Percentiles rank a stretch among this genome's conserved stretches.
These are phyloP conservation scores for Chaetomium cochliodes DNA, from an alignment of 495 filamentous ascomycete species.

Conservation along the genomic window DNA sequence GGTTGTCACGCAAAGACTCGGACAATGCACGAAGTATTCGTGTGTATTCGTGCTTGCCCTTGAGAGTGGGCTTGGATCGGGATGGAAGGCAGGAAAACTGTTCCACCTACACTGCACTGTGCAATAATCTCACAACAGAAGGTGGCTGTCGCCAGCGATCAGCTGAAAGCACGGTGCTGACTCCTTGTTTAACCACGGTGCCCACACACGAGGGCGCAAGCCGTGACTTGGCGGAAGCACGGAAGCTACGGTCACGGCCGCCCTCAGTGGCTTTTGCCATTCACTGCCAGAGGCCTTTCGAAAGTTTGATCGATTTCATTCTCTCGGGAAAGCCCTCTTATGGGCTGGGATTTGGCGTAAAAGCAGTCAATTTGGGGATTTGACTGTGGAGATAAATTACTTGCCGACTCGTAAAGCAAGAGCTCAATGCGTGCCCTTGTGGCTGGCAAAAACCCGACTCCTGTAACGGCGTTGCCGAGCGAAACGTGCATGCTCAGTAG, in stretches of 20 bases:
- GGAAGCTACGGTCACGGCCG: too few species aligned
- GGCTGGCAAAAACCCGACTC: not conserved
- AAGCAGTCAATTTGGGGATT: not conserved
- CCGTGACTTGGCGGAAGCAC: not conserved
- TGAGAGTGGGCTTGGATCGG: not conserved
- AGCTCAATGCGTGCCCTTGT: not conserved
- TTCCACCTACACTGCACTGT: not conserved
- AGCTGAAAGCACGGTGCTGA: not conserved
- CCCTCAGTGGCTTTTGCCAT: not conserved
- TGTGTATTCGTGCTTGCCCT: too few species aligned
- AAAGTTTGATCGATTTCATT: too few species aligned
- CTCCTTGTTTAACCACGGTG: not conserved
- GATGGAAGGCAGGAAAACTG: not conserved
- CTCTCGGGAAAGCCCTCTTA: too few species aligned
- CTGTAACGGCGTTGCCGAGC: slow-evolving; percentile 1
- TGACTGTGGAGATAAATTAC: not conserved
- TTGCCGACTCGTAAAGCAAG: too few species aligned
- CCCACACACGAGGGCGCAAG: not conserved
- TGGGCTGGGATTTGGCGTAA: not conserved
- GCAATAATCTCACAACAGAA: not conserved
- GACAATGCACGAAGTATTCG: too few species aligned
- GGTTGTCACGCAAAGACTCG: not conserved
- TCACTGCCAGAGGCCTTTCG: not conserved
- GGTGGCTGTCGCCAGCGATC: not conserved
- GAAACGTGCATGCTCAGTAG: slow-evolving; percentile 14